A percentile compares a stretch with the other conserved stretches of the same genome.
Conservation (phyloP, 2,329 filamentous ascomycete species). For the Beauveria scarabaeidicola region DNA sequence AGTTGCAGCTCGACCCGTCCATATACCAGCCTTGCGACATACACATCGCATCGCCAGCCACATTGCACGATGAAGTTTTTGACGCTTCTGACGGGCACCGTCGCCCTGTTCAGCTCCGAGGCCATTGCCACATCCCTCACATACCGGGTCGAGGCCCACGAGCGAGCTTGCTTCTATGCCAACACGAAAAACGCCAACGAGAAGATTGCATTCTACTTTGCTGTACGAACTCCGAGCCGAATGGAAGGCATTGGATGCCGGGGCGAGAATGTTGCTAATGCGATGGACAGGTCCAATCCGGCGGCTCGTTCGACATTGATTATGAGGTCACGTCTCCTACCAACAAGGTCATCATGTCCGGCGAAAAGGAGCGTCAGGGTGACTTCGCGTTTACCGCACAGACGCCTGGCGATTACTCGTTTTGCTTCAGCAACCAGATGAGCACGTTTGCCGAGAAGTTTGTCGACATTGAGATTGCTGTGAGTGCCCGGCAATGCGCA, state of each 20-base stretch:
- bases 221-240: conserved; percentile 49
- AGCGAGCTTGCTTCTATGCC: conserved; percentile 93
- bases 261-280: background rate
- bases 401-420: conserved; percentile 79
- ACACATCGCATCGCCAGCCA: background rate
- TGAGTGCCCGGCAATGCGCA: conserved; percentile 34
- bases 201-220: conserved; percentile 98
- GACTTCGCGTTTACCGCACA: conserved; percentile 97
- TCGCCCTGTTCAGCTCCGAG: conserved; percentile 61
- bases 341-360: conserved; percentile 73
- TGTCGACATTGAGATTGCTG: conserved; percentile 95
- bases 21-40: background rate
- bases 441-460: conserved; percentile 95
- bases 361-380: conserved; percentile 85
- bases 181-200: conserved; percentile 66
- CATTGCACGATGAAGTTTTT: conserved; percentile 54
- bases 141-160: conserved; percentile 82
- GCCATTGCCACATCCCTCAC: conserved; percentile 82
- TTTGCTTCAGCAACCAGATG: conserved; percentile 99
- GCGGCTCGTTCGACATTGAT: conserved; percentile 94
- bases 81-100: conserved; percentile 54
- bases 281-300: conserved; percentile 75
- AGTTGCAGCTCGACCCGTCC: conserved; percentile 7
- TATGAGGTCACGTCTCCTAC: conserved; percentile 79
- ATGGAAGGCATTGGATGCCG: background rate